A percentile compares a stretch with the other conserved stretches of the same genome.
phyloP scores from a whole-genome alignment of 164 flowering plant species.

The Stephania japonica region DNA sequence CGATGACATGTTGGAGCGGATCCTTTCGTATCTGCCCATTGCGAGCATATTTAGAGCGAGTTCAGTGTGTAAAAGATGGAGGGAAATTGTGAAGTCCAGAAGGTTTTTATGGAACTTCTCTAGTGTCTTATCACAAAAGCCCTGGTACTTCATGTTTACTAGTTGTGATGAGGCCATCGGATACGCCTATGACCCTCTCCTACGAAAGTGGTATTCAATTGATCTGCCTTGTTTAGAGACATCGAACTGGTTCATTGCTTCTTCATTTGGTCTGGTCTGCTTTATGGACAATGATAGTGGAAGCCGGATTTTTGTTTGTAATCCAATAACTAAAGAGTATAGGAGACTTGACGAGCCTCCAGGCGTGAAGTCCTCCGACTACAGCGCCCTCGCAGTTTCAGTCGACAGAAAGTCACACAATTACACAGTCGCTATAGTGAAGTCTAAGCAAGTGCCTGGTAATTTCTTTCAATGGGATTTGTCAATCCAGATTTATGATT shows the following conservation, averaged over 20 bases:
- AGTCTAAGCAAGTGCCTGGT: conserved; percentile 77
- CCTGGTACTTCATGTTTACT: conserved; percentile 97
- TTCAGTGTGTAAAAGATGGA: conserved; percentile 85
- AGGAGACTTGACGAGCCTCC: conserved; percentile 55
- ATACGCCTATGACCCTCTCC: conserved; percentile 76
- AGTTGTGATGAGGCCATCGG: conserved; percentile 71
- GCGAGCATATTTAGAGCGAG: conserved; percentile 83
- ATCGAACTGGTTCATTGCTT: conserved; percentile 62
- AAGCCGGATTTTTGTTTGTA: conserved; percentile 59
- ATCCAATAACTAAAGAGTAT: conserved; percentile 59
- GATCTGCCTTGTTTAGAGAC: conserved; percentile 68
- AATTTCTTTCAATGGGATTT: conserved; percentile 80
- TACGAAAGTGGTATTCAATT: conserved; percentile 71
- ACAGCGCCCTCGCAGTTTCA: conserved; percentile 70
- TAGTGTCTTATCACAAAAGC: conserved; percentile 42
- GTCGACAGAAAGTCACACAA: conserved; percentile 36
- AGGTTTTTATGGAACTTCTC: conserved; percentile 68
- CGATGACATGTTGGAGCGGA: conserved; percentile 80
- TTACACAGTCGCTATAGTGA: conserved; percentile 59
- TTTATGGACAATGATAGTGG: conserved; percentile 72
- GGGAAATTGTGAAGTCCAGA: conserved; percentile 58
- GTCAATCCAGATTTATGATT: conserved; percentile 62
- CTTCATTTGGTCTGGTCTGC: conserved; percentile 80
- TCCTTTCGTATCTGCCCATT: conserved; percentile 65
- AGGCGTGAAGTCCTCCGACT: conserved; percentile 59